Evolutionary conservation across 345 rosid genomes (phyloP), one percentile per base, ranked within the genome.

Genomic region (Euphorbia lathyris): DNA sequence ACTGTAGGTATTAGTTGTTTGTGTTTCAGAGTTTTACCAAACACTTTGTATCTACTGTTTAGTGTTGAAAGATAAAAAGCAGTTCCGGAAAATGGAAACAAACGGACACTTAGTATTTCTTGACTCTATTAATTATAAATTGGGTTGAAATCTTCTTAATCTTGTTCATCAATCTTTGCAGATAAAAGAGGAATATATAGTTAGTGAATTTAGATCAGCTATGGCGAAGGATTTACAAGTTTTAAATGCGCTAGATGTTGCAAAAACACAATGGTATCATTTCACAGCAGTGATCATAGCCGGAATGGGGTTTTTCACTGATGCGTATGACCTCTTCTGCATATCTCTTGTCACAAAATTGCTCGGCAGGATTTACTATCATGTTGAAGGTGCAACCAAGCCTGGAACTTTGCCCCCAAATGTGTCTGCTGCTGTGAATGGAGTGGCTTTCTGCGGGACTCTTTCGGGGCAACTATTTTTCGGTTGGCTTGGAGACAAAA

Each of bases 281-380:
- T 90, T 90, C 85, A 88, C 93, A 0, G 90, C 96, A 1, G 87
- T 90, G 40, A 73, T 90, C 13, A 86, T 88, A 13, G 93, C 96
- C 32, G 93, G 96, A 64, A 90, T 90, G 93, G 96, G 93, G 2
- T 90, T 90, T 70, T 88, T 90, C 85, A 88, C 96, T 6, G 96
- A 90, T 67, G 93, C 96, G 13, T 88, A 90, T 63, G 93, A 90
- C 62, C 90, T 90, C 25, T 90, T 90, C 72, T 90, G 96, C 78
- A 85, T 90, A 71, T 88, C 91, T n/a, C 90, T 88, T 4, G 93
- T 90, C 55, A 90, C 96, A 38, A 90, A 90, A 74, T 78, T 90
- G 71, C 91, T 88, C 12, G 96, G 96, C 29, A 90, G 92, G 10
- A 83, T 87, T 22, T 90, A 90, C 74, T 90, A 88, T 72, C 88